Base-by-base conservation (phyloP, 306 rosid genomes). In the barrel medic (Medicago truncatula) region DNA sequence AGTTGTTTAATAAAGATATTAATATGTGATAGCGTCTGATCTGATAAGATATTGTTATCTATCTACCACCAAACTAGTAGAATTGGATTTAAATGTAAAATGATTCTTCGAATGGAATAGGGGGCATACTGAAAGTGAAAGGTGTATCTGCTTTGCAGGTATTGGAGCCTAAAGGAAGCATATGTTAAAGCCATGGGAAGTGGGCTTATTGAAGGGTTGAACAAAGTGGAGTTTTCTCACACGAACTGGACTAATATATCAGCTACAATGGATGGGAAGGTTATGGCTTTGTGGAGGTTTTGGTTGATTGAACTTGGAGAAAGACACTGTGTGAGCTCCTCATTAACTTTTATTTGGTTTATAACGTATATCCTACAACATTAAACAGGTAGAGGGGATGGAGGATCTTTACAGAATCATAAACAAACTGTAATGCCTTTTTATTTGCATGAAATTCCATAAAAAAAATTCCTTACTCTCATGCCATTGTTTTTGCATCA, bases 81-180 rank as follows among this genome's bases (percentile, higher is more conserved):
- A 39, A 31, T 31, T 31, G 5, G 36, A 3, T 31, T 31, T 31
- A 31, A 31, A 39, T 53, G 52, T 38, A 46, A 18, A n/a, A 21
- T 23, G 67, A 34, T 71, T 52, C 14, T 70, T 65, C 34, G 47
- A 62, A 54, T 70, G 49, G 50, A 67, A 54, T 46, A 64, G 9
- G 71, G 44, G 6, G 23, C 54, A 9, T 56, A 43, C 17, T 67
- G 57, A 71, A 54, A 14, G 44, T 62, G 17, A 66, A 67, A 76
- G 68, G n/a, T 57, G 31, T 18, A 18, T 61, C 25, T 79, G 31
- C 44, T 23, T 82, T 83, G 82, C 86, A 94, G 98, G 73, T 91
- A 88, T 82, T 94, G 98, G 98, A 83, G 89, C 85, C 75, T 94
- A 65, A 91, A 91, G 82, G 98, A 94, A 83, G 97, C 97, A 20